Evolutionary conservation across 2,329 filamentous ascomycete genomes (phyloP).

Genomic region (Scytalidium sp.): DNA sequence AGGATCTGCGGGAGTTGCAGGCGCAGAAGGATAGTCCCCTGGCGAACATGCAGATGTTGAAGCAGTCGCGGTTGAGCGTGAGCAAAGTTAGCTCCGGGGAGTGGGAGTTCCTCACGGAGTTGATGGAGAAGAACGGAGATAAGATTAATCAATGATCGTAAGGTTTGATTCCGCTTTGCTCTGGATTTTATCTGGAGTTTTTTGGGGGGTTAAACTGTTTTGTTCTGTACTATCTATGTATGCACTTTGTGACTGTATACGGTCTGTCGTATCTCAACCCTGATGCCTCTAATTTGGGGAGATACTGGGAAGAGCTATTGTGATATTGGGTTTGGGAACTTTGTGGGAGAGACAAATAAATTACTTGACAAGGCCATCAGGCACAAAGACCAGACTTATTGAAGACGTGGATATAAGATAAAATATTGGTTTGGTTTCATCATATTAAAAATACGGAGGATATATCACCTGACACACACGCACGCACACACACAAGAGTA

Average conservation of each 20-base stretch:
- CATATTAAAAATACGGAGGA: no score
- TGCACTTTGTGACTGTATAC: background rate
- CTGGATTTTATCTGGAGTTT: background rate
- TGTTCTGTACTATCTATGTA: background rate
- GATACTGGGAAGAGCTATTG: no score
- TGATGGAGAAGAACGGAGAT: conserved; percentile 32
- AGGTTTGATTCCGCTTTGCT: background rate
- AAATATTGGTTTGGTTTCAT: no score
- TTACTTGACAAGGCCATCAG: no score
- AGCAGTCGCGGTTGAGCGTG: conserved; percentile 79
- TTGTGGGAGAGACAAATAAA: no score
- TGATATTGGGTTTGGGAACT: no score
- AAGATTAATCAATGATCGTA: conserved; percentile 2
- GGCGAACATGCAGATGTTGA: conserved; percentile 78
- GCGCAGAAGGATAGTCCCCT: conserved; percentile 52
- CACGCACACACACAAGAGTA: no score
- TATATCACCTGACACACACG: no score
- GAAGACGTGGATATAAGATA: no score
- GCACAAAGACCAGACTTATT: no score
- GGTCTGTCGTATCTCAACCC: no score
- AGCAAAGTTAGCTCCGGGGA: conserved; percentile 61
- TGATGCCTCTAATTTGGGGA: no score
- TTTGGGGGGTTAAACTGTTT: background rate
- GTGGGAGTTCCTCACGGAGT: conserved; percentile 59
- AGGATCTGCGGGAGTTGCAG: conserved; percentile 65